Conservation (phyloP, 495 filamentous ascomycete genomes). For the Penicillium bovifimosum region DNA sequence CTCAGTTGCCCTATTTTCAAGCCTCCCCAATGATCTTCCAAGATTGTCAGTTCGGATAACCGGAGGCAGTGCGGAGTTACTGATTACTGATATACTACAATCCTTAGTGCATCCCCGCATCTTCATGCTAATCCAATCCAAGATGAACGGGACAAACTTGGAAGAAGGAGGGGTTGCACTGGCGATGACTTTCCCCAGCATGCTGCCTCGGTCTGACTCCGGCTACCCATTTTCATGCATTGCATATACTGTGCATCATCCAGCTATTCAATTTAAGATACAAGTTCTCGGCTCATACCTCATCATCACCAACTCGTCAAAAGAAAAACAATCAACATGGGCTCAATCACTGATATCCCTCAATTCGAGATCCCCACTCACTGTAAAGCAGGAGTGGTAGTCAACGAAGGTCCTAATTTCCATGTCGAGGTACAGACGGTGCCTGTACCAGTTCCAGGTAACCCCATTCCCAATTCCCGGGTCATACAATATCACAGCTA, state of each 20-base stretch:
- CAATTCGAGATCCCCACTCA: conserved; percentile 41
- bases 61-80: background rate
- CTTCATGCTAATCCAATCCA: background rate
- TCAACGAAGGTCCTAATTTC: conserved; percentile 51
- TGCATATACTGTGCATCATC: background rate
- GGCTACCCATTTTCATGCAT: background rate
- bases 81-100: too few species aligned
- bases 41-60: background rate
- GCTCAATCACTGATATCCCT: background rate
- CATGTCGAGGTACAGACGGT: conserved; percentile 46
- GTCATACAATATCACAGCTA: background rate
- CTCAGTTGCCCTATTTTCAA: background rate
- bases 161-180: conserved; percentile 7
- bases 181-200: conserved; percentile 1
- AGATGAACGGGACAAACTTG: background rate
- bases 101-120: background rate
- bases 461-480: background rate
- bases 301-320: background rate
- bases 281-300: background rate
- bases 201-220: conserved; percentile 5
- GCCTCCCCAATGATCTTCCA: background rate
- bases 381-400: conserved; percentile 51
- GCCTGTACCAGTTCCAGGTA: conserved; percentile 49
- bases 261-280: background rate
- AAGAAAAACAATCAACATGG: background rate